These are phyloP conservation scores for Exophiala sideris DNA, from an alignment of 2,329 filamentous ascomycete species.

Conservation along the genomic window DNA sequence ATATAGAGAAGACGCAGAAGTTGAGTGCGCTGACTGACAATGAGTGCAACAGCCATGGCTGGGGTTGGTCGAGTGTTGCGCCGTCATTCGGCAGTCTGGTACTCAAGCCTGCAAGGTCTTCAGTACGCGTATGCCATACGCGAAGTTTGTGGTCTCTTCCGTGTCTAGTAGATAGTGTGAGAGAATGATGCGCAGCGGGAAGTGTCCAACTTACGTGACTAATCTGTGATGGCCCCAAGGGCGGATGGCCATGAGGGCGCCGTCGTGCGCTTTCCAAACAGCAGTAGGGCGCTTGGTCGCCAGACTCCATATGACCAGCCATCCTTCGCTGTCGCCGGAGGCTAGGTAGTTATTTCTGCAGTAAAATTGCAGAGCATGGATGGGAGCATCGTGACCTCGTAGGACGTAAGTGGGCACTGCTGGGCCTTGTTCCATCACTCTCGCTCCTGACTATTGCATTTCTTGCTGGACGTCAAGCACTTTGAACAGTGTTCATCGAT, in stretches of 20 bases:
- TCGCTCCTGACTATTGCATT: too few species aligned
- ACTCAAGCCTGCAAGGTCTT: constrained; percentile 56
- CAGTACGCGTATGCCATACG: constrained; percentile 75
- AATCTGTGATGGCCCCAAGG: constrained; percentile 70
- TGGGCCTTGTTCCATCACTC: constrained; percentile 36
- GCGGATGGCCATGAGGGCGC: constrained; percentile 69
- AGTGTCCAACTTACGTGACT: constrained; percentile 66
- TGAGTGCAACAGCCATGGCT: constrained; percentile 82
- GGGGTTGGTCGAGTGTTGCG: constrained; percentile 43
- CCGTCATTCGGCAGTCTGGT: constrained; percentile 68
- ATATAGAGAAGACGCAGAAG: constrained; percentile 79
- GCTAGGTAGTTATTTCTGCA: constrained; percentile 70
- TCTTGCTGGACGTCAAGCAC: too few species aligned
- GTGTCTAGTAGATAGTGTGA: constrained; percentile 57
- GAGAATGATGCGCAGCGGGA: constrained; percentile 25
- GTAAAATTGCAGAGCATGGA: constrained; percentile 74
- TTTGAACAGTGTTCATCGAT: too few species aligned
- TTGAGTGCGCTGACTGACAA: constrained; percentile 90
- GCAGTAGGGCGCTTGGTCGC: constrained; percentile 74
- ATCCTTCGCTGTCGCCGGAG: constrained; percentile 87
- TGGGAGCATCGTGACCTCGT: constrained; percentile 76
- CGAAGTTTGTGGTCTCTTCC: constrained; percentile 83
- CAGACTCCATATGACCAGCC: constrained; percentile 80
- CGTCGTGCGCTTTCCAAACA: constrained; percentile 82
- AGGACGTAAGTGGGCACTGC: constrained; percentile 67